A percentile compares a stretch with the other conserved stretches of the same genome.
phyloP scores from a whole-genome alignment of 2,329 filamentous ascomycete genomes.

The Curvularia hawaiiensis region DNA sequence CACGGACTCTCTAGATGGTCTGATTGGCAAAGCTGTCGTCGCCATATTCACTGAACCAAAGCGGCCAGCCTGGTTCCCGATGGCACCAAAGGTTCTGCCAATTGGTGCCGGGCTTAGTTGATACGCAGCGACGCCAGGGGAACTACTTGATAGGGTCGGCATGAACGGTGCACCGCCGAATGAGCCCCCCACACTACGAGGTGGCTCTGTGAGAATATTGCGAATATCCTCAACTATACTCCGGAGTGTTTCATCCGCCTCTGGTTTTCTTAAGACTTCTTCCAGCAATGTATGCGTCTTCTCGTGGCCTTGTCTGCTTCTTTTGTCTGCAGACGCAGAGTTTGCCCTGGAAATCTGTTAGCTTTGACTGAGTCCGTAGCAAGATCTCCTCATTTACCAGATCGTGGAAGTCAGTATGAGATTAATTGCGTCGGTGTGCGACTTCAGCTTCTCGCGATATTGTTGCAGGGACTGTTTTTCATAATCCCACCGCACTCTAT shows the following conservation, averaged over 20 bases:
- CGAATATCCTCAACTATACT: neutral
- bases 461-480: slow-evolving; percentile 3
- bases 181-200: too few species aligned
- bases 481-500: slow-evolving; percentile 1
- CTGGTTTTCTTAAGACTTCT: neutral
- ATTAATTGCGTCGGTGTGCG: slow-evolving; percentile 4
- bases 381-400: neutral
- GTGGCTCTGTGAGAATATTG: neutral
- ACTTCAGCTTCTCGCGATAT: neutral
- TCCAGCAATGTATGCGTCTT: neutral
- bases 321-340: neutral
- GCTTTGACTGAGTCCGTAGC: neutral
- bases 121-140: neutral
- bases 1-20: neutral
- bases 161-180: too few species aligned
- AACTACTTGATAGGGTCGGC: neutral
- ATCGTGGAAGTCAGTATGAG: neutral
- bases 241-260: neutral
- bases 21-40: neutral
- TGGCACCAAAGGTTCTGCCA: neutral
- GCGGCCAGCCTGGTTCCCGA: neutral
- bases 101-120: neutral
- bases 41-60: neutral
- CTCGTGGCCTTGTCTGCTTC: neutral
- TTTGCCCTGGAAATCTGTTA: neutral